These are phyloP conservation scores for Penicillium hesseltinei DNA, from an alignment of 2,329 filamentous ascomycete species.

Conservation along the genomic window DNA sequence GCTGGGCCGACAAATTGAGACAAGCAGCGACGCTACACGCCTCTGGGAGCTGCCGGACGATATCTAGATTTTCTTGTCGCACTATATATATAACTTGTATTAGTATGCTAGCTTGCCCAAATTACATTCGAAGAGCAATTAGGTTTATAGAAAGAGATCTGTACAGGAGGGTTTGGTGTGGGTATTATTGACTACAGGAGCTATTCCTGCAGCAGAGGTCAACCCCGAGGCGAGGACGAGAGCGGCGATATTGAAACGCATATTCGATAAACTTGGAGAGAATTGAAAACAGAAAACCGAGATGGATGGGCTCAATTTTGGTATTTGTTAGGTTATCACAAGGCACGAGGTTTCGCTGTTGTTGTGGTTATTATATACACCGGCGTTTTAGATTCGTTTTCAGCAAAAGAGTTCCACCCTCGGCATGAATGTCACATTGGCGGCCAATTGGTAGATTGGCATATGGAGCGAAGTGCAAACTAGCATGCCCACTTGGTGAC, in stretches of 20 bases:
- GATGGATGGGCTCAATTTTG: background rate
- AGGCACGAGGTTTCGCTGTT: background rate
- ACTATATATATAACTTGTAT: constrained; percentile 6
- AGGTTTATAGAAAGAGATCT: background rate
- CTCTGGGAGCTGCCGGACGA: constrained; percentile 16
- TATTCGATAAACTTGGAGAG: background rate
- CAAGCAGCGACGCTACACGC: constrained; percentile 20
- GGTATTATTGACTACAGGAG: background rate
- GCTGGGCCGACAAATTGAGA: constrained; percentile 16
- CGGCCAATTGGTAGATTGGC: background rate
- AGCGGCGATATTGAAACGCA: constrained; percentile 13
- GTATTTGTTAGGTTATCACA: background rate
- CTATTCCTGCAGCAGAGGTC: background rate
- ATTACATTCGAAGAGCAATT: background rate
- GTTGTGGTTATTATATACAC: background rate
- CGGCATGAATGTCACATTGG: constrained; percentile 10
- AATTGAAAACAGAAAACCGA: background rate
- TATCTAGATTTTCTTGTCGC: constrained; percentile 12
- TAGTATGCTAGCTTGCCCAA: background rate
- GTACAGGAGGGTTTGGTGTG: background rate
- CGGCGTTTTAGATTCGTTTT: background rate
- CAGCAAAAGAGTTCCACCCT: background rate
- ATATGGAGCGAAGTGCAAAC: background rate
- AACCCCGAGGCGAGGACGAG: constrained; percentile 10
- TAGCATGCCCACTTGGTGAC: constrained; percentile 3